phyloP scores from a whole-genome alignment of 768 basidiomycete genomes.

The Mycena haematopus region DNA sequence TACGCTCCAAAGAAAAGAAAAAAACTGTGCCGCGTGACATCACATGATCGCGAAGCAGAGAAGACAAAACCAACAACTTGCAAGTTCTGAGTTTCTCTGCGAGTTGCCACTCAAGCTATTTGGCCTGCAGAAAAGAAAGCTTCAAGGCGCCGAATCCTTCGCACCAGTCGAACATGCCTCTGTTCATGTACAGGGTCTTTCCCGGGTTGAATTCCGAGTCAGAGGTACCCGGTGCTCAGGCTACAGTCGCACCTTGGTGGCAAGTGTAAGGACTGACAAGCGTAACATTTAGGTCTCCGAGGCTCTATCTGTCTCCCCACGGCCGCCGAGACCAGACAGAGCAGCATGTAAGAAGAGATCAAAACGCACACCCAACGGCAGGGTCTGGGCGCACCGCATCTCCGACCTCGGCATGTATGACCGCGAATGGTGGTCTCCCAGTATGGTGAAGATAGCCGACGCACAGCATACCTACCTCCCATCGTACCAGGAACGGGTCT shows the following conservation, averaged over 20 bases:
- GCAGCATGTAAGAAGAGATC: background rate
- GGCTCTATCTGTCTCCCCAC: background rate
- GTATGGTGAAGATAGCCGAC: conserved; percentile 3
- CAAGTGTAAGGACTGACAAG: background rate
- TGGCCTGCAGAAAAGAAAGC: too few relatives aligned
- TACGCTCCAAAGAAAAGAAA: too few relatives aligned
- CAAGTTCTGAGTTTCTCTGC: too few relatives aligned
- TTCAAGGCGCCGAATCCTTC: too few relatives aligned
- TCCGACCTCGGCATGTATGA: background rate
- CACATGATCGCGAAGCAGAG: too few relatives aligned
- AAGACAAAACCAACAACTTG: too few relatives aligned
- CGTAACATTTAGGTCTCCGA: background rate
- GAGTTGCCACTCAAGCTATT: too few relatives aligned
- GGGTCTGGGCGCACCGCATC: conserved; percentile 5
- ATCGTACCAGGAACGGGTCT: background rate
- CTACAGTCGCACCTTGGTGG: background rate
- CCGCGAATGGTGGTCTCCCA: conserved; percentile 9
- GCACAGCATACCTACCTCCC: background rate
- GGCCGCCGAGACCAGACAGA: background rate
- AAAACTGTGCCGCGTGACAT: too few relatives aligned
- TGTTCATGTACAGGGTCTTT: too few relatives aligned
- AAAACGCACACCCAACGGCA: conserved; percentile 1
- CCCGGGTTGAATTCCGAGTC: too few relatives aligned
- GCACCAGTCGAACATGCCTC: too few relatives aligned
- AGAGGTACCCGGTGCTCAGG: too few relatives aligned